phyloP scores from a whole-genome alignment of 2,329 filamentous ascomycete species.

The Talaromyces sp. region DNA sequence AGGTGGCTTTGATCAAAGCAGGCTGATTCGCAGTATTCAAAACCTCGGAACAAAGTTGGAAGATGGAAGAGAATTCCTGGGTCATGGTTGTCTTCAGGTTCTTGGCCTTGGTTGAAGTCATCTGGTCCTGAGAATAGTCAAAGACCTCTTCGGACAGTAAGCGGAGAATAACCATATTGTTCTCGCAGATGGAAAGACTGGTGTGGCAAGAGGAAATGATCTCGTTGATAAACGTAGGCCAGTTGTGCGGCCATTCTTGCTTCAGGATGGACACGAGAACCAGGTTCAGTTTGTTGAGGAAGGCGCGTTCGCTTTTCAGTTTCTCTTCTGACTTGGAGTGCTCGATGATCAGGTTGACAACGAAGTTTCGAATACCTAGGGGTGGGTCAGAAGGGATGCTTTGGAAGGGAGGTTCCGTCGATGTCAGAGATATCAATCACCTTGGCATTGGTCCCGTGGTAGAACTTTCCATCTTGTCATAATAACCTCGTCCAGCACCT shows the following conservation, averaged over 20 bases:
- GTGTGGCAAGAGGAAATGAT: conserved; percentile 95
- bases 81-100: conserved; percentile 99
- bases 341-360: conserved; percentile 97
- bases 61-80: conserved; percentile 96
- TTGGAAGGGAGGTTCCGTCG: background rate
- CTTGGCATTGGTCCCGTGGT: conserved; percentile 91
- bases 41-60: conserved; percentile 94
- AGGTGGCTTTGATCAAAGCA: conserved; percentile 88
- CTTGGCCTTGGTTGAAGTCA: conserved; percentile 96
- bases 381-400: conserved; percentile 11
- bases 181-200: conserved; percentile 95
- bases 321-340: conserved; percentile 85
- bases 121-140: conserved; percentile 96
- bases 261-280: conserved; percentile 96
- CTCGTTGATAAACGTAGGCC: conserved; percentile 99
- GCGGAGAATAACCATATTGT: conserved; percentile 98
- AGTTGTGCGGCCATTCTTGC: conserved; percentile 99
- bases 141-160: conserved; percentile 97
- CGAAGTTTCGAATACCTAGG: conserved; percentile 93
- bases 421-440: conserved; percentile 36
- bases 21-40: conserved; percentile 82
- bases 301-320: conserved; percentile 73
- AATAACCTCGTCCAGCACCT: conserved; percentile 97
- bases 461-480: conserved; percentile 98
- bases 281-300: conserved; percentile 97